Evolutionary conservation across 176 grass and related monocot genomes (phyloP), one percentile per base, ranked within the genome.

Genomic region (Ampelocalamus luodianensis): DNA sequence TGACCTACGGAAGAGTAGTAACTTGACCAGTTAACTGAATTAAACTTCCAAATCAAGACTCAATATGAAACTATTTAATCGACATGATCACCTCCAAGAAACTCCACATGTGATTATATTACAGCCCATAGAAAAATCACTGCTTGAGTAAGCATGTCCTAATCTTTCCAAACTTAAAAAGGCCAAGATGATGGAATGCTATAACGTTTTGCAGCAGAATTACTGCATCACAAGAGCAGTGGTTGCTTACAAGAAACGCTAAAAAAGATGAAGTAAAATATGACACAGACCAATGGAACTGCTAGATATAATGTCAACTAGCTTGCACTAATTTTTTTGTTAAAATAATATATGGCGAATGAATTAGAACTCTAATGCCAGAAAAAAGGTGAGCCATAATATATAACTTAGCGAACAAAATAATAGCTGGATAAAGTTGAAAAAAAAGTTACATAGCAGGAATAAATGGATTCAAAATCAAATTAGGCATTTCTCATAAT

Each of bases 161-260:
- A 63, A 20, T 20, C 29, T 36, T 45, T 46, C 9, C 26, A 5
- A 50, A 58, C 29, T 74, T 83, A 10, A 63, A 83, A 20, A 1
- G 2, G 40, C 6, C 16, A 89, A 68, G 11, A 59, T 16, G 9
- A 63, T 43, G 72, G 24, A 9, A 24, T 56, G 29, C 60, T 58
- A 55, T 10, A 44, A 43, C 22, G 44, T 16, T 87, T 82, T 68
- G 71, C 64, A 74, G 23, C 43, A 44, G 9, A 69, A 82, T 37
- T 88, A 56, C 26, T 51, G 17, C 22, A 82, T 72, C 49, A 65
- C 37, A 74, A 27, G 40, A 74, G 53, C 34, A 69, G 49, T 44
- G 13, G 32, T 17, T 81, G 1, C 6, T 29, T 54, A n/a, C n/a
- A n/a, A n/a, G n/a, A n/a, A n/a, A n/a, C n/a, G n/a, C n/a, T n/a